A percentile compares a stretch with the other conserved stretches of the same genome.
phyloP scores from a whole-genome alignment of 352 stramenopile genomes.

The Pythium grandisporangium region DNA sequence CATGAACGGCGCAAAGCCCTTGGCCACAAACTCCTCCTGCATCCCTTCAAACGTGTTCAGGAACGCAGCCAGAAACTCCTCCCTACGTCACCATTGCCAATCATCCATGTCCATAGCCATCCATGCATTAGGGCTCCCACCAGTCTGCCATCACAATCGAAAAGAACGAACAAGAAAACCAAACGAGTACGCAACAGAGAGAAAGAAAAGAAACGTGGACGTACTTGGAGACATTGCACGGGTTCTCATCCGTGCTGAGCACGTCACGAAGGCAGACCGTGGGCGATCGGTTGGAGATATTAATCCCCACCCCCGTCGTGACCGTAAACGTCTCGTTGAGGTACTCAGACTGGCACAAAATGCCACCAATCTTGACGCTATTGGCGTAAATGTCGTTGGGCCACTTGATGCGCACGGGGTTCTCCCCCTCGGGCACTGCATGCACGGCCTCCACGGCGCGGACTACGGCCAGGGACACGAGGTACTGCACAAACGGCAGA shows the following conservation, averaged over 20 bases:
- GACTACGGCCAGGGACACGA: constrained; percentile 83
- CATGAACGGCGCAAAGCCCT: constrained; percentile 84
- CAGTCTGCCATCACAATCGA: too few species aligned
- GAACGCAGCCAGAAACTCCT: constrained; percentile 82
- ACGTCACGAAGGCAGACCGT: constrained; percentile 84
- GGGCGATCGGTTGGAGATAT: constrained; percentile 84
- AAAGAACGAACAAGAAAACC: too few species aligned
- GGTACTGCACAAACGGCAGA: constrained; percentile 86
- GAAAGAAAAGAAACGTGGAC: constrained; percentile 5
- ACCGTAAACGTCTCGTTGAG: constrained; percentile 68
- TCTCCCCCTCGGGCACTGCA: constrained; percentile 14
- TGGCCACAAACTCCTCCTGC: constrained; percentile 66
- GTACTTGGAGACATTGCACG: constrained; percentile 73
- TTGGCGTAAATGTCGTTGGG: constrained; percentile 90
- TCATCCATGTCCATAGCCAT: too few species aligned
- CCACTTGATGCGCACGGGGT: constrained; percentile 87
- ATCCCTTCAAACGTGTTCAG: constrained; percentile 85
- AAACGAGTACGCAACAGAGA: too few species aligned
- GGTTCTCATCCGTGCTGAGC: constrained; percentile 36
- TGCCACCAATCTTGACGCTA: constrained; percentile 84
- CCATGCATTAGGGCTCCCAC: too few species aligned
- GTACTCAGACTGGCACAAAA: constrained; percentile 87
- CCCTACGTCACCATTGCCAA: too few species aligned
- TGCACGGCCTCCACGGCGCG: constrained; percentile 65
- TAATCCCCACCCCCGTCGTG: constrained; percentile 85